Conservation (phyloP, 805 yeast genomes). For the Candida patagonica region DNA sequence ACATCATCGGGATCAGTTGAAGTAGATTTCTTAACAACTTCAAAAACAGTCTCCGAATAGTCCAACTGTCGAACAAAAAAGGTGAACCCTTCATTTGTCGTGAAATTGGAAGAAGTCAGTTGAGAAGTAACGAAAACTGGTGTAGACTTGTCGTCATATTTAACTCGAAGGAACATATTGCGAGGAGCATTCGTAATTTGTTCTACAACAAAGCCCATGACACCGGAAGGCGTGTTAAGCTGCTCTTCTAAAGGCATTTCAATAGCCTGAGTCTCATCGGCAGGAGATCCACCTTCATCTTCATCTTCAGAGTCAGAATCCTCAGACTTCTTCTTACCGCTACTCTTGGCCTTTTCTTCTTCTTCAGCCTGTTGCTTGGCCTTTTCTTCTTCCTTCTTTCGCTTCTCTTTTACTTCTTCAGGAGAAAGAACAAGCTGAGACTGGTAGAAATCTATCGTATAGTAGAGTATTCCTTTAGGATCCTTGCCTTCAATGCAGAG, state of each 20-base stretch:
- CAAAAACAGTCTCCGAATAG: constrained; percentile 56
- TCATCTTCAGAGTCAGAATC: constrained; percentile 31
- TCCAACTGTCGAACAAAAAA: constrained; percentile 68
- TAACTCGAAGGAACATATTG: constrained; percentile 62
- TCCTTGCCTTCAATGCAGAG: constrained; percentile 64
- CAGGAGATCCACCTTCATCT: constrained; percentile 23
- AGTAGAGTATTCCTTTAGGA: constrained; percentile 73
- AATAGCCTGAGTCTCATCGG: constrained; percentile 30
- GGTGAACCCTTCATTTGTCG: constrained; percentile 55
- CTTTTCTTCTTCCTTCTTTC: constrained; percentile 26
- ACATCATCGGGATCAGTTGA: constrained; percentile 43
- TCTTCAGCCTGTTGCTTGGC: constrained; percentile 24
- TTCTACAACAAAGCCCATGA: constrained; percentile 56
- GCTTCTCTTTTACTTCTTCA: constrained; percentile 53
- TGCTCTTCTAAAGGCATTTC: constrained; percentile 41
- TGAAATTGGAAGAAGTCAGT: constrained; percentile 30
- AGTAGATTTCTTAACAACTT: constrained; percentile 45
- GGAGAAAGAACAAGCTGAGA: constrained; percentile 68
- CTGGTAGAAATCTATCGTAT: constrained; percentile 77
- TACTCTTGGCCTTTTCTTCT: constrained; percentile 12
- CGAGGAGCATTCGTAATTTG: constrained; percentile 44
- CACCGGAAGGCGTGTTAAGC: constrained; percentile 57
- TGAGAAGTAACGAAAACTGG: constrained; percentile 50
- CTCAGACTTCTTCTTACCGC: constrained; percentile 19
- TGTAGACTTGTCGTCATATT: constrained; percentile 67